phyloP scores from a whole-genome alignment of 139 green algal species.

The Volvox reticuliferus region DNA sequence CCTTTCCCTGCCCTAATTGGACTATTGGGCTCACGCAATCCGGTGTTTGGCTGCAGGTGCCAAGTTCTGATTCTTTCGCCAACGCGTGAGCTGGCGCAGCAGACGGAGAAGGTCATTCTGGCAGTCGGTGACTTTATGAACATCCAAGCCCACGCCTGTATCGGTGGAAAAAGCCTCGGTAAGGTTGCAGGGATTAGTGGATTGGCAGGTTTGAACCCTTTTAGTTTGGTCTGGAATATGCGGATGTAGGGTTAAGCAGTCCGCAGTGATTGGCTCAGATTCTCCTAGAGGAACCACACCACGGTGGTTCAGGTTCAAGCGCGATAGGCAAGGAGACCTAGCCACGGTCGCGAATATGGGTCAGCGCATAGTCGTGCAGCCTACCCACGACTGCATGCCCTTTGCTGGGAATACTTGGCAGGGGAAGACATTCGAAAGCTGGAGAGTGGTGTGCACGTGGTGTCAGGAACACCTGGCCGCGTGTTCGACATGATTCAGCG shows the following conservation, averaged over 20 bases:
- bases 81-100: slow-evolving; percentile 95
- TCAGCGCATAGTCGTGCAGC: no score
- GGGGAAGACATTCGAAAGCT: slow-evolving; percentile 97
- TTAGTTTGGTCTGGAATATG: no score
- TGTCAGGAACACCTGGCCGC: slow-evolving; percentile 96
- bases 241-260: no score
- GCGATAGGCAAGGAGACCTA: no score
- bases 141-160: slow-evolving; percentile 93
- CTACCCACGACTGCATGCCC: no score
- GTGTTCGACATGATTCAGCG: slow-evolving; percentile 99
- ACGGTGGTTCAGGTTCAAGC: no score
- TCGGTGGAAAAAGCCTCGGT: slow-evolving; percentile 96
- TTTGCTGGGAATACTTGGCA: slow-evolving; percentile 22
- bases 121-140: slow-evolving; percentile 96
- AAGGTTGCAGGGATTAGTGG: neutral
- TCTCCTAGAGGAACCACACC: no score
- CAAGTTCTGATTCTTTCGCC: slow-evolving; percentile 96
- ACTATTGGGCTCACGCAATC: no score
- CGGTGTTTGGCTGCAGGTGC: slow-evolving; percentile 46
- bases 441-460: slow-evolving; percentile 93
- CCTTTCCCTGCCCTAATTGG: no score
- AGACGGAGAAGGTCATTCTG: slow-evolving; percentile 96
- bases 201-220: no score
- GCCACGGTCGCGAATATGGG: no score
- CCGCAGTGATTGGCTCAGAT: no score